phyloP scores from a whole-genome alignment of 2,329 filamentous ascomycete species.

The Venturia nashicola region DNA sequence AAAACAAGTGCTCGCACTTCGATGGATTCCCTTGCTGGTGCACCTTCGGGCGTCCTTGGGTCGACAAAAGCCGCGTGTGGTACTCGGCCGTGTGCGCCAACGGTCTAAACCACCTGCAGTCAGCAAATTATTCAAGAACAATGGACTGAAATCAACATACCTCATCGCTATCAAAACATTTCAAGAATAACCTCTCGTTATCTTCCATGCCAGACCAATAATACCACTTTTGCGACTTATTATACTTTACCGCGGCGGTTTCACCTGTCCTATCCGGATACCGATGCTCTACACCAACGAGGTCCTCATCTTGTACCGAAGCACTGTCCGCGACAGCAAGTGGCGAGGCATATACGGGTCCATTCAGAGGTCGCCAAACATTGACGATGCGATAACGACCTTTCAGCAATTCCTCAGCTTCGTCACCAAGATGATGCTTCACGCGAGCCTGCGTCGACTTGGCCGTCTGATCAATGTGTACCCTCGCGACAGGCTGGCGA shows the following conservation, averaged over 20 bases:
- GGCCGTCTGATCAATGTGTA: constrained; percentile 76
- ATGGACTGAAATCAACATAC: not conserved
- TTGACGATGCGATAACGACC: constrained; percentile 75
- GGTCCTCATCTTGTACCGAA: constrained; percentile 46
- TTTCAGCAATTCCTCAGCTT: constrained; percentile 53
- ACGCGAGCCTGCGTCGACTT: constrained; percentile 56
- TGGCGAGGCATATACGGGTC: constrained; percentile 43
- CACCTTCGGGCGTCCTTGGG: constrained; percentile 55
- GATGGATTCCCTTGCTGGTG: constrained; percentile 70
- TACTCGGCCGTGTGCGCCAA: constrained; percentile 30
- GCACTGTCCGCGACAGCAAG: constrained; percentile 45
- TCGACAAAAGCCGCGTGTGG: constrained; percentile 54
- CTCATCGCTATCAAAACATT: constrained; percentile 61
- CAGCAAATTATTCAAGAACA: constrained; percentile 6
- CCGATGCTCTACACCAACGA: constrained; percentile 61
- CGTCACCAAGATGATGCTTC: constrained; percentile 49
- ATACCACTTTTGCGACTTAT: constrained; percentile 56
- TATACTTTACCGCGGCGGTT: constrained; percentile 56
- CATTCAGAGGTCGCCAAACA: constrained; percentile 61
- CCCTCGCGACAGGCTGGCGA: constrained; percentile 57
- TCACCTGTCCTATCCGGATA: constrained; percentile 62
- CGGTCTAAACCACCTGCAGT: constrained; percentile 12
- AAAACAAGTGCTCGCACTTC: constrained; percentile 82
- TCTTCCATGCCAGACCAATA: constrained; percentile 71
- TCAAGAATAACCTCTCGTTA: constrained; percentile 59